phyloP scores from a whole-genome alignment of 768 basidiomycete species.

The Strobilomyces dryophilus region DNA sequence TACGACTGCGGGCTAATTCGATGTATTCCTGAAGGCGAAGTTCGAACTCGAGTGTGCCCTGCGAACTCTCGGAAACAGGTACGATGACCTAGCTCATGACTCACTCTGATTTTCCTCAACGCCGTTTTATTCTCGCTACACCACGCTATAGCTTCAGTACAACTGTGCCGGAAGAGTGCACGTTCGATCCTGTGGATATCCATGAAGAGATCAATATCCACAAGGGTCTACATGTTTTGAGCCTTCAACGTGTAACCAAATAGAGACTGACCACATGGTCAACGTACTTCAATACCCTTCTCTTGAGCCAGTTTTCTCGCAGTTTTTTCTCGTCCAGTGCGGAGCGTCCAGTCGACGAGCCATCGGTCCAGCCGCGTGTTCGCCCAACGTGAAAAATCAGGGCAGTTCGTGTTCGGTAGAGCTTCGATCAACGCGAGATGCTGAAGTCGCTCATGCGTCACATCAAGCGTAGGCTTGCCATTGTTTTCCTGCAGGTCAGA shows the following conservation, averaged over 20 bases:
- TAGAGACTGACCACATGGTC: slow-evolving; percentile 16
- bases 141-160: slow-evolving; percentile 89
- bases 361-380: slow-evolving; percentile 80
- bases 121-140: slow-evolving; percentile 94
- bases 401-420: slow-evolving; percentile 45
- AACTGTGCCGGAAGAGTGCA: slow-evolving; percentile 70
- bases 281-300: slow-evolving; percentile 71
- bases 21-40: slow-evolving; percentile 95
- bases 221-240: slow-evolving; percentile 55
- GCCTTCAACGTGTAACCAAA: slow-evolving; percentile 16
- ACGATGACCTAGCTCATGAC: slow-evolving; percentile 11
- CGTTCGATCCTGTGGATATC: slow-evolving; percentile 85
- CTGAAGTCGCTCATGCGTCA: slow-evolving; percentile 70
- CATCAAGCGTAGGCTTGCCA: slow-evolving; percentile 58
- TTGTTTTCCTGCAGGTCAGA: slow-evolving; percentile 45
- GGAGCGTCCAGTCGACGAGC: slow-evolving; percentile 89
- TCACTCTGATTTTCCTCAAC: slow-evolving; percentile 85
- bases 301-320: slow-evolving; percentile 74
- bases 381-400: slow-evolving; percentile 72
- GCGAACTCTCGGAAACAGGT: slow-evolving; percentile 16
- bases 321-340: slow-evolving; percentile 72
- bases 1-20: slow-evolving; percentile 72
- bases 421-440: slow-evolving; percentile 65
- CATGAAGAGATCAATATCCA: slow-evolving; percentile 88
- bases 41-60: slow-evolving; percentile 96